Percentiles rank a stretch among this genome's conserved stretches.
Conservation (phyloP, 441 rosid species). For the Gossypium aridum region DNA sequence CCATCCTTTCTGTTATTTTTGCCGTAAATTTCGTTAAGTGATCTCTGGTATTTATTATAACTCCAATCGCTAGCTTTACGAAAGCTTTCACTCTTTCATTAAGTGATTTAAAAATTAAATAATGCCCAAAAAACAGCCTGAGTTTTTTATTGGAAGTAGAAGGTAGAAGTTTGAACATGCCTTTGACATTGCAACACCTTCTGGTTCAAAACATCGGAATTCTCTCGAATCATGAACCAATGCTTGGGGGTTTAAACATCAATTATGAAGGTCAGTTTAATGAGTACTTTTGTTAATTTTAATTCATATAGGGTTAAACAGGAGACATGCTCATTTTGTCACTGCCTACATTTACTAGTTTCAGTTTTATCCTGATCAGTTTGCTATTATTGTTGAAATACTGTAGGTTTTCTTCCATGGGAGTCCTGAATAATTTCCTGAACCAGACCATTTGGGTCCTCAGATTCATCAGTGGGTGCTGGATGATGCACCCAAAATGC, state of each 20-base stretch:
- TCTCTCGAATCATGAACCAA: background rate
- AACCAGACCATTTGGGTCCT: background rate
- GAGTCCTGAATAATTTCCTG: background rate
- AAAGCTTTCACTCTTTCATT: background rate
- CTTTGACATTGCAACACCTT: no score
- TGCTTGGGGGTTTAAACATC: background rate
- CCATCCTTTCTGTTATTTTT: background rate
- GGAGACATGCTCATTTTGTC: background rate
- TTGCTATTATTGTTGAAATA: background rate
- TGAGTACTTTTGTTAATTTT: background rate
- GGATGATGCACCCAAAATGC: background rate
- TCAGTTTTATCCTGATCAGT: background rate
- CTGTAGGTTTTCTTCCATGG: background rate
- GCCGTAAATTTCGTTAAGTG: background rate
- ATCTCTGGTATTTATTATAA: background rate
- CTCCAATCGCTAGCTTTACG: background rate
- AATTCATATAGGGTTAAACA: background rate
- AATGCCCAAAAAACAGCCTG: background rate
- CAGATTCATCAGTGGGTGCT: background rate
- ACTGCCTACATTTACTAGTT: no score
- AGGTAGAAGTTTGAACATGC: background rate
- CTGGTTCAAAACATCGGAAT: no score
- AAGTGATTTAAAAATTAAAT: background rate
- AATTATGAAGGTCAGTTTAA: background rate
- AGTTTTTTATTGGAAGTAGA: background rate